Evolutionary conservation across 441 rosid species (phyloP).

Genomic region (Gossypium schwendimanii): DNA sequence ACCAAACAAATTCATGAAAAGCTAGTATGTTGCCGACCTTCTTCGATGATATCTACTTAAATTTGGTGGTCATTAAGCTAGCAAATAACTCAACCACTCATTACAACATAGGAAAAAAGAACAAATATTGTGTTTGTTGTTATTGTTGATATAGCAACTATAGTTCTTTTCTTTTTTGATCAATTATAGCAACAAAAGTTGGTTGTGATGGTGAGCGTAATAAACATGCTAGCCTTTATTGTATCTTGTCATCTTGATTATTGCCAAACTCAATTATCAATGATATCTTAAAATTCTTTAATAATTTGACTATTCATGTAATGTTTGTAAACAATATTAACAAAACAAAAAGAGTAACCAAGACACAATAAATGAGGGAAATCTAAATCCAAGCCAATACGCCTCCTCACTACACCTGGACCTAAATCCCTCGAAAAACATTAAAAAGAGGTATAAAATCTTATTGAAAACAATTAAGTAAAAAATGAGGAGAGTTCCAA

Average conservation of each 20-base stretch:
- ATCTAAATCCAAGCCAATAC: too few species aligned
- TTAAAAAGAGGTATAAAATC: too few species aligned
- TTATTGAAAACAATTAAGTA: too few species aligned
- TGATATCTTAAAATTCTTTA: too few species aligned
- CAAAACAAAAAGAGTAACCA: too few species aligned
- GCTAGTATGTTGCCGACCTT: not conserved
- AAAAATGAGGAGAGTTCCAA: too few species aligned
- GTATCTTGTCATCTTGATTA: not conserved
- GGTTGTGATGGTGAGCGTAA: not conserved
- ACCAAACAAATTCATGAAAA: too few species aligned
- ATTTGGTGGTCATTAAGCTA: not conserved
- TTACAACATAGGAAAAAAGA: not conserved
- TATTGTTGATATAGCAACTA: not conserved
- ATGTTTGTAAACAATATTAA: too few species aligned
- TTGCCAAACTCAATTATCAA: not conserved
- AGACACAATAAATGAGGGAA: slow-evolving; percentile 30
- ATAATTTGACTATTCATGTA: too few species aligned
- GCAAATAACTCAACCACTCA: not conserved
- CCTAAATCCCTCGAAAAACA: too few species aligned
- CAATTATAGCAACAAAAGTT: not conserved
- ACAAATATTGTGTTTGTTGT: not conserved
- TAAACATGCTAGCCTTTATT: not conserved
- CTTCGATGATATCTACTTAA: not conserved
- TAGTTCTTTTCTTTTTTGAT: too few species aligned
- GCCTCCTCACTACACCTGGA: too few species aligned